Evolutionary conservation across 2,329 filamentous ascomycete genomes (phyloP), one percentile per base, ranked within the genome.

Genomic region (Penicillium sp.): DNA sequence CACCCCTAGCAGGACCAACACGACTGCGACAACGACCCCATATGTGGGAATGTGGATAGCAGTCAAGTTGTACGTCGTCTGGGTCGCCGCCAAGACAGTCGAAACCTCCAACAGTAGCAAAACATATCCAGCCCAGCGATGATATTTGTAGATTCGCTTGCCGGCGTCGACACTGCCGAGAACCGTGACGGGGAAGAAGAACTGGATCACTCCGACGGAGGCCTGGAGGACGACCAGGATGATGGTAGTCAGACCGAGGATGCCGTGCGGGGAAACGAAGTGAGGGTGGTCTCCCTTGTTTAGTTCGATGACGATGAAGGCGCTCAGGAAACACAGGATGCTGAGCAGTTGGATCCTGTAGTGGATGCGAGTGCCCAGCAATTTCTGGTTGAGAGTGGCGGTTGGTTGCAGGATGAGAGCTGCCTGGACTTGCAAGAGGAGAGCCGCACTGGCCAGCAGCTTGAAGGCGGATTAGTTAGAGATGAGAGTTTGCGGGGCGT

Each of bases 391-490:
- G 1, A 88, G 80, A 0, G 90, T 90, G 68, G 90, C 85, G 0
- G 94, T 96, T 1, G 94, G 95, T 75, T 99, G 95, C 38, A 98
- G 84, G 67, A 95, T 80, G 54, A 98, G 86, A 65, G 93, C 86
- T 57, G 89, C 89, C 81, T 97, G 89, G 17, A 90, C 84, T 69
- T 95, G 82, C 59, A 91, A 82, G 63, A 96, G 82, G 59, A 96
- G 76, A 51, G 87, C 92, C 58, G 89, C 78, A 4, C 39, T 56
- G 20, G 56, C 63, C 12, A 68, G 65, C 78, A 84, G 69, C 86
- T 86, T 86, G 67, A 84, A 76, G 14, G 15, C 28, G 15, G 37
- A 38, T 47, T 47, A 15, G 43, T 47, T 47, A n/a, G 43, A 47
- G 43, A 47, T 12, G 1, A 84, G 76, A 81, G 22, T 31, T 31